Evolutionary conservation across 805 yeast species (phyloP).

Genomic region (Candida nanaspora): DNA sequence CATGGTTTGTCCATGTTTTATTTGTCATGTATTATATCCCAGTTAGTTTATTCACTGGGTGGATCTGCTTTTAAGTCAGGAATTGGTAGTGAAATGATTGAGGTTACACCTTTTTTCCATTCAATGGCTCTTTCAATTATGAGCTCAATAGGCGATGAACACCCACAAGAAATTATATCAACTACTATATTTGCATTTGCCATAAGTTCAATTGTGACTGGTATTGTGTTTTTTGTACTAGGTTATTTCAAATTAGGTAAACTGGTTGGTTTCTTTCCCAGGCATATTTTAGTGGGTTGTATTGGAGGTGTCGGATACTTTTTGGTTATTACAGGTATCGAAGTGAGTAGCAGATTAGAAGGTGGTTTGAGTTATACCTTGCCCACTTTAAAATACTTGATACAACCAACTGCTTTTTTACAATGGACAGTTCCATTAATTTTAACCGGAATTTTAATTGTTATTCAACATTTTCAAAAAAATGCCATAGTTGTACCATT

Average conservation of each 20-base stretch:
- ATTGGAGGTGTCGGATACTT: conserved; percentile 98
- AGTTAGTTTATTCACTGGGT: conserved; percentile 81
- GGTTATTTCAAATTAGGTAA: conserved; percentile 81
- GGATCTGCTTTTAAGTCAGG: conserved; percentile 86
- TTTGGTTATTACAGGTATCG: conserved; percentile 81
- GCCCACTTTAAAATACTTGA: conserved; percentile 43
- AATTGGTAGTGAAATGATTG: conserved; percentile 98
- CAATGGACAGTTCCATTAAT: conserved; percentile 69
- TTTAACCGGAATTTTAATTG: conserved; percentile 53
- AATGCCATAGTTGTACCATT: conserved; percentile 73
- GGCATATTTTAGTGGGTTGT: conserved; percentile 94
- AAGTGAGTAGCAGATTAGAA: conserved; percentile 78
- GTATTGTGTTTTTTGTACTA: conserved; percentile 64
- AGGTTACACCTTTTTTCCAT: conserved; percentile 97
- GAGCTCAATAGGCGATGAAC: conserved; percentile 28
- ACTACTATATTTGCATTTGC: conserved; percentile 88
- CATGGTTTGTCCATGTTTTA: conserved; percentile 93
- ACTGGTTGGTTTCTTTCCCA: conserved; percentile 89
- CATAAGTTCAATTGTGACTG: conserved; percentile 77
- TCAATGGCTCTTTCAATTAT: conserved; percentile 80
- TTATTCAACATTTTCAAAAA: conserved; percentile 50
- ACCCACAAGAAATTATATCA: conserved; percentile 50
- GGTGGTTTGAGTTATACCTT: conserved; percentile 62
- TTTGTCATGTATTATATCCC: conserved; percentile 84
- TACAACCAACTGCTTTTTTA: conserved; percentile 37